Conservation (phyloP, 345 rosid species). For the Linum lewisii region DNA sequence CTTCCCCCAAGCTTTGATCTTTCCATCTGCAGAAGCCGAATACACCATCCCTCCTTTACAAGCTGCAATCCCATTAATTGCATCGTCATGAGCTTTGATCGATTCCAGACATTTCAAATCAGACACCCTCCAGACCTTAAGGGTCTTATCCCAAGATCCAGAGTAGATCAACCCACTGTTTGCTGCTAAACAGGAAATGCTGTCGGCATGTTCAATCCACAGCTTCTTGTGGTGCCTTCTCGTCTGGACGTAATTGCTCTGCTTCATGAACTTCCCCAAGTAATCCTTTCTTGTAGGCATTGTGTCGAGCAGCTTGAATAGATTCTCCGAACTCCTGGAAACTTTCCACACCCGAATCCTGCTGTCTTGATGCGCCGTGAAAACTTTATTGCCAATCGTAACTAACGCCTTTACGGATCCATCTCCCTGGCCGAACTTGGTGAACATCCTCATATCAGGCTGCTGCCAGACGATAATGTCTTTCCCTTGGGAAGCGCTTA, state of each 20-base stretch:
- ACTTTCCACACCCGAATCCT: slow-evolving; percentile 27
- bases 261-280: slow-evolving; percentile 24
- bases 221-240: slow-evolving; percentile 25
- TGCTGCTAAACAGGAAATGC: slow-evolving; percentile 21
- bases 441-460: slow-evolving; percentile 78
- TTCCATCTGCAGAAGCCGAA: slow-evolving; percentile 29
- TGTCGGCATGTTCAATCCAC: slow-evolving; percentile 26
- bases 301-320: slow-evolving; percentile 20
- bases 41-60: slow-evolving; percentile 14
- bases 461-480: slow-evolving; percentile 98
- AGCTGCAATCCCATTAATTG: slow-evolving; percentile 21
- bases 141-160: slow-evolving; percentile 28
- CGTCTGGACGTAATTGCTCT: slow-evolving; percentile 23
- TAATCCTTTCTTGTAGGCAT: slow-evolving; percentile 24
- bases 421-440: slow-evolving; percentile 88
- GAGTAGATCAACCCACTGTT: slow-evolving; percentile 17
- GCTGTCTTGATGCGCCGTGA: slow-evolving; percentile 27
- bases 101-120: slow-evolving; percentile 28
- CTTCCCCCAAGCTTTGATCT: slow-evolving; percentile 23
- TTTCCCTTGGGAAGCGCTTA: slow-evolving; percentile 87
- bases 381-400: slow-evolving; percentile 17
- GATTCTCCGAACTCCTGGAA: slow-evolving; percentile 23
- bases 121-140: slow-evolving; percentile 23
- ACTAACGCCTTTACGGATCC: slow-evolving; percentile 23
- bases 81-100: slow-evolving; percentile 29